These are phyloP conservation scores for Naganishia sp. DNA, from an alignment of 1,284 basidiomycete genomes.

Conservation along the genomic window DNA sequence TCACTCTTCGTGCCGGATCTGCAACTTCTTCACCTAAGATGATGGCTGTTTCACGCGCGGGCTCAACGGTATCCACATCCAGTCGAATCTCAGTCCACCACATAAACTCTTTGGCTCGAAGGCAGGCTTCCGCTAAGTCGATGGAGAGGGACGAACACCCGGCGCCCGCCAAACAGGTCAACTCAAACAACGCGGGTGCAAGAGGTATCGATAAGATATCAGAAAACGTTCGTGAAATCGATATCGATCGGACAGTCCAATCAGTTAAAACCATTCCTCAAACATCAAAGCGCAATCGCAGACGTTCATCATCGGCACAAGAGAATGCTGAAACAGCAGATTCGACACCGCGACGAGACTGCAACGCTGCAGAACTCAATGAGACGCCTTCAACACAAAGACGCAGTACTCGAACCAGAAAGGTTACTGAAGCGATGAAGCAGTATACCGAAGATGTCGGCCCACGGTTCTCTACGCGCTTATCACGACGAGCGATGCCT, in stretches of 20 bases:
- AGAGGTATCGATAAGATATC: background rate
- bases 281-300: background rate
- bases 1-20: too few relatives aligned
- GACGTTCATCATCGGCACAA: background rate
- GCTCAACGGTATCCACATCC: background rate
- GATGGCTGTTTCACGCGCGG: background rate
- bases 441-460: slow-evolving; percentile 1
- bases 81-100: background rate
- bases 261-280: background rate
- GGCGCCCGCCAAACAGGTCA: background rate
- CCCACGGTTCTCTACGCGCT: background rate
- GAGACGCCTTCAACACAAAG: background rate
- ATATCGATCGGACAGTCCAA: background rate
- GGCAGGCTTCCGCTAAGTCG: background rate
- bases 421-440: slow-evolving; percentile 3
- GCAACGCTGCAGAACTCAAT: background rate
- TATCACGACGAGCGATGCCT: background rate
- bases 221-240: background rate
- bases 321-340: background rate
- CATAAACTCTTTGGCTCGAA: background rate
- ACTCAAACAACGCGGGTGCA: background rate
- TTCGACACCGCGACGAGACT: background rate
- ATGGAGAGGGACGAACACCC: background rate
- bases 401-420: slow-evolving; percentile 3
- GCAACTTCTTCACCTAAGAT: too few relatives aligned